phyloP scores from a whole-genome alignment of 2,329 filamentous ascomycete genomes.

The Emmonsiellopsis sp. region DNA sequence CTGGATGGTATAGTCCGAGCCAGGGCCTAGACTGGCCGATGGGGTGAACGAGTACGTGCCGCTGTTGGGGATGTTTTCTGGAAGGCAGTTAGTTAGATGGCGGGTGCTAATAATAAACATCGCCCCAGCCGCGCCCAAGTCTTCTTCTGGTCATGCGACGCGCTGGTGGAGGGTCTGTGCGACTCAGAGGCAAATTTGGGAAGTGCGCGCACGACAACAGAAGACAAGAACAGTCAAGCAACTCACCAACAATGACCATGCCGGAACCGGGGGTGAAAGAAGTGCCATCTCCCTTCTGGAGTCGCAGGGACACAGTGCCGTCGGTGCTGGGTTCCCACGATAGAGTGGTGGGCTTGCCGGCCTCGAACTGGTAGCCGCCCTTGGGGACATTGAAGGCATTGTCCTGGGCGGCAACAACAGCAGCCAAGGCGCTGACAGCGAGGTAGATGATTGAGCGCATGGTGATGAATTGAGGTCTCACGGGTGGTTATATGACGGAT shows the following conservation, averaged over 20 bases:
- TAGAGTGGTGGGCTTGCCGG: slow-evolving; percentile 39
- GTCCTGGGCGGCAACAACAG: slow-evolving; percentile 32
- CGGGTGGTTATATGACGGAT: neutral
- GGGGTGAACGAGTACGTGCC: slow-evolving; percentile 43
- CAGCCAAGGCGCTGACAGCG: slow-evolving; percentile 37
- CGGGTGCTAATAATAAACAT: neutral
- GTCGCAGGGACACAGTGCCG: slow-evolving; percentile 44
- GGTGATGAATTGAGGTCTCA: slow-evolving; percentile 14
- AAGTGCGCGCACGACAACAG: slow-evolving; percentile 1
- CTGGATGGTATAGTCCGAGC: slow-evolving; percentile 44
- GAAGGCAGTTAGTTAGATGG: neutral
- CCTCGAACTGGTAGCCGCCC: slow-evolving; percentile 35
- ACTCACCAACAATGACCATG: slow-evolving; percentile 36
- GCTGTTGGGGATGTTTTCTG: slow-evolving; percentile 41
- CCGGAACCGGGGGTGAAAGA: slow-evolving; percentile 30
- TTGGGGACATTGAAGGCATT: slow-evolving; percentile 43
- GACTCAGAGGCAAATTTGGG: neutral
- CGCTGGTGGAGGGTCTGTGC: neutral
- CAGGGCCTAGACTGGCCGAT: slow-evolving; percentile 30
- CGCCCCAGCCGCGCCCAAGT: too few relatives aligned
- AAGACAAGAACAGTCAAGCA: neutral
- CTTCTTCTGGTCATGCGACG: too few relatives aligned
- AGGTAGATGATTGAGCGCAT: slow-evolving; percentile 40
- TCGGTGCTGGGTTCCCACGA: slow-evolving; percentile 42
- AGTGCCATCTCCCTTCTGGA: slow-evolving; percentile 36